Conservation (phyloP, 371 early-diverging fungal species). For the Gilbertella persicaria region DNA sequence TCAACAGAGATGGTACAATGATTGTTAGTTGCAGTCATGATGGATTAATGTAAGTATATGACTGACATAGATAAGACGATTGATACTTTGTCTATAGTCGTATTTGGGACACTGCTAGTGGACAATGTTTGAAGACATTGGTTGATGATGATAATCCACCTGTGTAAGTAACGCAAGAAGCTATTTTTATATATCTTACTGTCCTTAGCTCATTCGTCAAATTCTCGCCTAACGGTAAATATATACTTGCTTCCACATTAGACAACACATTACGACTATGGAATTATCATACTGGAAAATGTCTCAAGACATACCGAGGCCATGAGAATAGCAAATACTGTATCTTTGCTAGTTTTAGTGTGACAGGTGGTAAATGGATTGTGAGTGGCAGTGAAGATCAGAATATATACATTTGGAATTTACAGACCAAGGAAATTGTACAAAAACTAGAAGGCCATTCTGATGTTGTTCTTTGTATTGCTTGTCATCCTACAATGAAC, state of each 20-base stretch:
- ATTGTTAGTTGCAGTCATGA: conserved; percentile 95
- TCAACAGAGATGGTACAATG: conserved; percentile 96
- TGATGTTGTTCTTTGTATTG: conserved; percentile 90
- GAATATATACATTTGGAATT: conserved; percentile 92
- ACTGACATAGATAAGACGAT: background rate
- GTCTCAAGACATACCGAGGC: conserved; percentile 91
- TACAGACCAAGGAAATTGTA: conserved; percentile 93
- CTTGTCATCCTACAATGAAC: conserved; percentile 93
- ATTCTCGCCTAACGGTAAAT: conserved; percentile 98
- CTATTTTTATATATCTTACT: background rate
- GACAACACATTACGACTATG: conserved; percentile 94
- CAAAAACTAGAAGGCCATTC: conserved; percentile 91
- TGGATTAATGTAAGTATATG: conserved; percentile 80
- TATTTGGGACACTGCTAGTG: conserved; percentile 96
- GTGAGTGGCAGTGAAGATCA: conserved; percentile 95
- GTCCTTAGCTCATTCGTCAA: conserved; percentile 91
- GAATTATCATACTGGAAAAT: conserved; percentile 92
- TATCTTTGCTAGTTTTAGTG: conserved; percentile 89
- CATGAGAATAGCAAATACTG: conserved; percentile 92
- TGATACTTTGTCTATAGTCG: conserved; percentile 57
- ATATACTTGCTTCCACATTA: conserved; percentile 90
- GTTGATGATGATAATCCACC: conserved; percentile 94
- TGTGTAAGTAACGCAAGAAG: conserved; percentile 56
- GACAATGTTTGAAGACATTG: conserved; percentile 94
- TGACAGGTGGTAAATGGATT: conserved; percentile 95